Base-by-base conservation (phyloP, 1,139 yeast species). In the Debaryomyces robertsiae region DNA sequence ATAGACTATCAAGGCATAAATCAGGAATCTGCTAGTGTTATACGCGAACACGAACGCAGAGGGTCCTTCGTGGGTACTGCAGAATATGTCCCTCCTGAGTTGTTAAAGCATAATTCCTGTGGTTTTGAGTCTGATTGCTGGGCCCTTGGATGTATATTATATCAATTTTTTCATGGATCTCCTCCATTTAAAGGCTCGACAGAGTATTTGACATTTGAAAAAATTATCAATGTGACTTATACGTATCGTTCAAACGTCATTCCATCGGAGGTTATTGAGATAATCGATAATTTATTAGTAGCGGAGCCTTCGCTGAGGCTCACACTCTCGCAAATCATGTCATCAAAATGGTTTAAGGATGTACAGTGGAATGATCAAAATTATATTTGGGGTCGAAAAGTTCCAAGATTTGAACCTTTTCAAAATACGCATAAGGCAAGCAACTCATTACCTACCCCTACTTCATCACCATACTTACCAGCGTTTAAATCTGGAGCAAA, bases 171-270 rank as follows among this genome's bases (percentile, higher is more conserved):
- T 52, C 89, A 95, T 16, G 98, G 98, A 1, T 77, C 78, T 40
- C 98, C 98, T 1, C 98, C 99, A 9, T 94, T 94, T 67, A 93
- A 91, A 58, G 98, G 96, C 0, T 72, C 85, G n/a, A 93, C 95
- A 41, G 98, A 94, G 62, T 94, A 90, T 57, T 73, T 88, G 43
- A 93, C 97, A 0, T 94, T 94, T 62, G 98, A 94, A 57, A 90
- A 91, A 58, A 90, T 94, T 51, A 85, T 89, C 53, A 83, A 82
- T 55, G 77, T 84, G 27, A 94, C 91, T 48, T 94, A 81, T 62
- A 78, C 88, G 3, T 90, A 86, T 55, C 83, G 90, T 14, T 87
- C 91, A 0, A 86, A 86, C 2, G 79, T 82, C 49, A 66, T 80
- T 46, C 76, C 88, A 1, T 39, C 39, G 0, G 70, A 63, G 3